These are phyloP conservation scores for Penicillium macrosclerotiorum DNA, from an alignment of 495 filamentous ascomycete genomes.

Conservation along the genomic window DNA sequence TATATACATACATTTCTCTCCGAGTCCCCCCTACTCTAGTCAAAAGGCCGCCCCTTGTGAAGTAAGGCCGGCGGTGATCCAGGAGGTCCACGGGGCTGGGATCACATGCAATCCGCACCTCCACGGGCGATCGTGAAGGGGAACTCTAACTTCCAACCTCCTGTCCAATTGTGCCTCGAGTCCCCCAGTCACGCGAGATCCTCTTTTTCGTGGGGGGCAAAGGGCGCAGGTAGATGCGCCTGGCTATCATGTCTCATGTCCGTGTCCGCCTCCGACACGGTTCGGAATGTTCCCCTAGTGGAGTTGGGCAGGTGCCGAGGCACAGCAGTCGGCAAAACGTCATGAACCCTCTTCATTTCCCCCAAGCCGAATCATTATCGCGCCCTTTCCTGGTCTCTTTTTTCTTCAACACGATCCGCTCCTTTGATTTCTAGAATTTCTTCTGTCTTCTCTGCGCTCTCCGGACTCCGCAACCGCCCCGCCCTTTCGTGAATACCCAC, in stretches of 20 bases:
- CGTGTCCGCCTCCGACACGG: neutral
- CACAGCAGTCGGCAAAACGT: slow-evolving; percentile 45
- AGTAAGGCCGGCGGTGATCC: neutral
- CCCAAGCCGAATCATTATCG: slow-evolving; percentile 38
- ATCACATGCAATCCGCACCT: slow-evolving; percentile 14
- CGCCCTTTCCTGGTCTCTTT: slow-evolving; percentile 15
- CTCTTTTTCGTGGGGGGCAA: too few species aligned
- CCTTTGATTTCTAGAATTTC: slow-evolving; percentile 2
- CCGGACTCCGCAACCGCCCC: too few species aligned
- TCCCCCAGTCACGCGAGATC: too few species aligned
- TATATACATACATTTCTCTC: too few species aligned
- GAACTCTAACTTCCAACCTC: too few species aligned
- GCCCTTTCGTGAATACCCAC: too few species aligned
- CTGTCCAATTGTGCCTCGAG: too few species aligned
- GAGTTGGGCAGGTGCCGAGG: slow-evolving; percentile 37
- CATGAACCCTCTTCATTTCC: slow-evolving; percentile 31
- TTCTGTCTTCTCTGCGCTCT: neutral
- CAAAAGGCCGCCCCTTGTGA: neutral
- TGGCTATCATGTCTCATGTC: neutral
- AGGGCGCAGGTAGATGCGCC: neutral
- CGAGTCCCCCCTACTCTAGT: too few species aligned
- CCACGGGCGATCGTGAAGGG: too few species aligned
- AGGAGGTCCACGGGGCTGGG: neutral
- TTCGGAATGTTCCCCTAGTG: slow-evolving; percentile 16
- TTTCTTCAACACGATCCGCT: slow-evolving; percentile 12